Percentiles rank a stretch among this genome's conserved stretches.
phyloP scores from a whole-genome alignment of 129 eudicot genomes.

The Cynara cardunculus region DNA sequence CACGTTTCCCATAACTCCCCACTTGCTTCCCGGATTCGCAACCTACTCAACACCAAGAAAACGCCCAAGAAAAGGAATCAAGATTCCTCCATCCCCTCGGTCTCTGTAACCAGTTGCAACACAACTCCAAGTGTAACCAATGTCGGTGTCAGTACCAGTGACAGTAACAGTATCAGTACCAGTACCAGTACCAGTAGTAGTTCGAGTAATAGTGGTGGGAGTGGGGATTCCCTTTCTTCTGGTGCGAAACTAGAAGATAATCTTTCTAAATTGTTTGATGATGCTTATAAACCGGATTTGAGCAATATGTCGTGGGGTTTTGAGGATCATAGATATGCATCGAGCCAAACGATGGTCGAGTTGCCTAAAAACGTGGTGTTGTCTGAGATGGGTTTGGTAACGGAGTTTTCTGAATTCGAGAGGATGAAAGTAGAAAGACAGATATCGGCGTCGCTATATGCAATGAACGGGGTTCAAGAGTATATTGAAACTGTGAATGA shows the following conservation, averaged over 20 bases:
- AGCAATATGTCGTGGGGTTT: slow-evolving; percentile 41
- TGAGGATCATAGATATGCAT: slow-evolving; percentile 32
- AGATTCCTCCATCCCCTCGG: slow-evolving; percentile 9
- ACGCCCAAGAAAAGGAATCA: slow-evolving; percentile 26
- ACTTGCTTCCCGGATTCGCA: slow-evolving; percentile 62
- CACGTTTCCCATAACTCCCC: slow-evolving; percentile 67
- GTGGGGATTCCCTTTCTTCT: slow-evolving; percentile 21
- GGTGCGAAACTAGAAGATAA: slow-evolving; percentile 27
- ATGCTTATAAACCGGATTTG: slow-evolving; percentile 66
- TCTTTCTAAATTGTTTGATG: slow-evolving; percentile 47
- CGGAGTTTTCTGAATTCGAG: slow-evolving; percentile 59
- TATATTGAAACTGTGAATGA: slow-evolving; percentile 74
- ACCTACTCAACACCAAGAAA: slow-evolving; percentile 66
- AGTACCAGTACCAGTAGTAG: background rate
- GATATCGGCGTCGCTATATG: slow-evolving; percentile 76
- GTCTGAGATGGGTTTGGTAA: slow-evolving; percentile 14
- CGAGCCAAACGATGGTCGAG: slow-evolving; percentile 39
- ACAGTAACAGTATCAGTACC: slow-evolving; percentile 16
- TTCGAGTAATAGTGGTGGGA: slow-evolving; percentile 18
- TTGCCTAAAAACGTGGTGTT: slow-evolving; percentile 29
- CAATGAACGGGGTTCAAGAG: slow-evolving; percentile 76
- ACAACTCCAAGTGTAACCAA: background rate
- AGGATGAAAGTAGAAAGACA: slow-evolving; percentile 82
- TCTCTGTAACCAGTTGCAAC: background rate
- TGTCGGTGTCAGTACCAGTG: slow-evolving; percentile 19